Evolutionary conservation across 202 grass and related monocot genomes (phyloP).

Genomic region (Musa balbisiana): DNA sequence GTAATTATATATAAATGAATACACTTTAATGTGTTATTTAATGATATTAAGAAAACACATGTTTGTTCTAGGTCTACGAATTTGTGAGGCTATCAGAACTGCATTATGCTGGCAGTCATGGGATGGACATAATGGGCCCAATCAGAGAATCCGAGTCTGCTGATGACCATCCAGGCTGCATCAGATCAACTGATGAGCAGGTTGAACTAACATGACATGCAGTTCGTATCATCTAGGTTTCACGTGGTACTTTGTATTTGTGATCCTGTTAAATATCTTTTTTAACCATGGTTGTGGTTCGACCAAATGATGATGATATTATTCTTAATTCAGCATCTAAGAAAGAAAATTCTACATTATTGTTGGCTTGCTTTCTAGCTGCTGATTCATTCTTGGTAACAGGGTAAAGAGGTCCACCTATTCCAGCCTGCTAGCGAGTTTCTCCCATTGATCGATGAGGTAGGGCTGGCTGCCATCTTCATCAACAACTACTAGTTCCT

Average conservation of each 20-base stretch:
- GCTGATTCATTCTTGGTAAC: not conserved
- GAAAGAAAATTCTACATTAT: too few relatives aligned
- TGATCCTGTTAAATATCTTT: not conserved
- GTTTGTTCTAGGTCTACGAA: conserved; percentile 35
- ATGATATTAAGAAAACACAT: not conserved
- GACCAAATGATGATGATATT: too few relatives aligned
- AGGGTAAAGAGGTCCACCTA: conserved; percentile 50
- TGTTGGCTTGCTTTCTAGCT: not conserved
- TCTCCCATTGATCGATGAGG: conserved; percentile 86
- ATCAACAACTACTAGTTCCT: not conserved
- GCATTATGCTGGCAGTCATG: conserved; percentile 65
- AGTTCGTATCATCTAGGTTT: too few relatives aligned
- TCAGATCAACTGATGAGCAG: conserved; percentile 18
- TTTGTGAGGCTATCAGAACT: conserved; percentile 43
- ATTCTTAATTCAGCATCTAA: too few relatives aligned
- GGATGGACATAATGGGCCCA: conserved; percentile 53
- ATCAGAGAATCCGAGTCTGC: conserved; percentile 13
- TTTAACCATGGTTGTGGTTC: not conserved
- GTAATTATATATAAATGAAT: not conserved
- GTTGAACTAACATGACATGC: not conserved
- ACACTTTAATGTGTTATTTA: too few relatives aligned
- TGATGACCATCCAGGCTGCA: conserved; percentile 14
- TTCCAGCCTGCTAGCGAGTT: conserved; percentile 91
- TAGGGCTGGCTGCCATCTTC: conserved; percentile 19
- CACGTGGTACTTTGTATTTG: too few relatives aligned